Evolutionary conservation across 78 protist genomes (phyloP).

Genomic region (Creolimax fragrantissima): DNA sequence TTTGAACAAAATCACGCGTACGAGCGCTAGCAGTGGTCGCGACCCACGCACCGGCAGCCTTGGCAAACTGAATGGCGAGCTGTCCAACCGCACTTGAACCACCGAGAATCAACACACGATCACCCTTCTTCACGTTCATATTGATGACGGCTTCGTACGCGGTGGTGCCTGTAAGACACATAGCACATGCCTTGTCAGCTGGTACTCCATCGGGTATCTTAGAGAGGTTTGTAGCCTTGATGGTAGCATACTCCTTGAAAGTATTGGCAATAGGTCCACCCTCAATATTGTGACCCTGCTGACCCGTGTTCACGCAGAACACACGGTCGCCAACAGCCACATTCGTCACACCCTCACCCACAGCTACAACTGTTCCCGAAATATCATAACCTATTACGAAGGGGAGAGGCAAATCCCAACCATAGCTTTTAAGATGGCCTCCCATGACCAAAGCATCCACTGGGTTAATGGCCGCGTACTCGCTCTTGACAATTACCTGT

Average conservation of each 20-base stretch:
- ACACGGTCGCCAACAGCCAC: not conserved
- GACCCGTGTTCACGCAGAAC: too few species aligned
- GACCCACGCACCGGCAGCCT: not conserved
- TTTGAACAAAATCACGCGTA: too few species aligned
- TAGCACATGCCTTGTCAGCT: too few species aligned
- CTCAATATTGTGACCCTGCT: too few species aligned
- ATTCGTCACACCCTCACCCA: not conserved
- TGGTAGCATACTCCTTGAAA: too few species aligned
- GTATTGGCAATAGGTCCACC: too few species aligned
- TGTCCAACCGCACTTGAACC: constrained; percentile 16
- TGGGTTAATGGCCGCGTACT: not conserved
- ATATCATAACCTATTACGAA: not conserved
- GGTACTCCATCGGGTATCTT: too few species aligned
- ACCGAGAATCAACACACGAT: constrained; percentile 16
- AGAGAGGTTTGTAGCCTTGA: too few species aligned
- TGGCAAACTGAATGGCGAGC: constrained; percentile 2
- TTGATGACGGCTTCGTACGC: too few species aligned
- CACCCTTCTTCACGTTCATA: constrained; percentile 4
- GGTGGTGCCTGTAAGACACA: too few species aligned
- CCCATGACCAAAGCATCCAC: not conserved
- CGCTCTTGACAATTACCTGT: not conserved
- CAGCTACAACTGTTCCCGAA: not conserved
- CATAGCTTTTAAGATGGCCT: not conserved
- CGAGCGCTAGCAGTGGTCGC: too few species aligned
- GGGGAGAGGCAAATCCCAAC: not conserved